Evolutionary conservation across 305 asterid species (phyloP).

Genomic region (Striga hermonthica): DNA sequence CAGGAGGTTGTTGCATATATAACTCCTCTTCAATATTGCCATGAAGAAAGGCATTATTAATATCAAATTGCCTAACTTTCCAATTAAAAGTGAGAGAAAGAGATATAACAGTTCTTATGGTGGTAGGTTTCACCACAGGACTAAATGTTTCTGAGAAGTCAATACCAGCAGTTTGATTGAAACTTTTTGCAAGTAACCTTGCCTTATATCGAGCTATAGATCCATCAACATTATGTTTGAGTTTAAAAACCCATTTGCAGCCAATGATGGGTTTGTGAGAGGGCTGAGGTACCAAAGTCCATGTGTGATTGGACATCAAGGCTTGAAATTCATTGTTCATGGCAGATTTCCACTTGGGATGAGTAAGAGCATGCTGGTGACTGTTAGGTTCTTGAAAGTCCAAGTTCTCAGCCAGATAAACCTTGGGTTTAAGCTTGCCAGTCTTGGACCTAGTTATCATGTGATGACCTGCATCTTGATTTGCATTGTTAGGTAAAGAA

Average conservation of each 20-base stretch:
- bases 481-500: too few relatives aligned
- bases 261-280: too few relatives aligned
- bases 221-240: not conserved
- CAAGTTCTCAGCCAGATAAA: too few relatives aligned
- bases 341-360: too few relatives aligned
- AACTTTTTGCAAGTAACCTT: not conserved
- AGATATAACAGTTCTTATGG: not conserved
- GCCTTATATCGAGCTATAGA: not conserved
- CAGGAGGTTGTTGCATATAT: not conserved
- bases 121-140: not conserved
- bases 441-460: too few relatives aligned
- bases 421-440: too few relatives aligned
- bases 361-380: too few relatives aligned
- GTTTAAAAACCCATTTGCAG: not conserved
- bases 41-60: not conserved
- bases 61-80: not conserved
- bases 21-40: not conserved
- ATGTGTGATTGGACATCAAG: too few relatives aligned
- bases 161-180: not conserved
- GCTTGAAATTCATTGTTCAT: too few relatives aligned
- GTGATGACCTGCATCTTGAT: too few relatives aligned
- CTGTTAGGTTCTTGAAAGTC: too few relatives aligned
- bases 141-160: not conserved
- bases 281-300: too few relatives aligned
- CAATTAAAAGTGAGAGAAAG: not conserved